Conservation (phyloP, 2,329 filamentous ascomycete genomes). For the Talaromyces sp. region DNA sequence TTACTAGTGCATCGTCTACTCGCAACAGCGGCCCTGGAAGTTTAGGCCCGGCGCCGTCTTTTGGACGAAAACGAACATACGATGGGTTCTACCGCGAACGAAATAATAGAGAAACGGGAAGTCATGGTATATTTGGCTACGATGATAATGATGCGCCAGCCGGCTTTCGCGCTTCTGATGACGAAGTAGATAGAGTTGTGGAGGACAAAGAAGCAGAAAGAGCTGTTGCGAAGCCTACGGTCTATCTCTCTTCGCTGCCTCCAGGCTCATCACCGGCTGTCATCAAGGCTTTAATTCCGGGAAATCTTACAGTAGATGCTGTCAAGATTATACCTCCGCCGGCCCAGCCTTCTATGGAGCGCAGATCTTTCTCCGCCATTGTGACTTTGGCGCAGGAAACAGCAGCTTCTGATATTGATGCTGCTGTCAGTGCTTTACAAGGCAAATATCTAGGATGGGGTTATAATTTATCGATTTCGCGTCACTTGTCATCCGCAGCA, state of each 20-base stretch:
- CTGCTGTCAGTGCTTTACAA: constrained; percentile 71
- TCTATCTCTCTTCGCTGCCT: constrained; percentile 54
- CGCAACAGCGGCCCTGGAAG: constrained; percentile 50
- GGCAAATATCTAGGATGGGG: constrained; percentile 83
- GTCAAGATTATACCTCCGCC: constrained; percentile 66
- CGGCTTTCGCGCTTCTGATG: constrained; percentile 43
- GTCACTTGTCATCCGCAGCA: constrained; percentile 75
- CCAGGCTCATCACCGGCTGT: constrained; percentile 50
- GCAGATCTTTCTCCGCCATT: constrained; percentile 72
- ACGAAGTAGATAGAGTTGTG: constrained; percentile 42
- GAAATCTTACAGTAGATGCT: constrained; percentile 64
- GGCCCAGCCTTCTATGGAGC: constrained; percentile 51
- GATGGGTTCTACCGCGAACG: constrained; percentile 39
- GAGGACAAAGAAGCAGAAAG: constrained; percentile 45
- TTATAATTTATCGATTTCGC: constrained; percentile 73
- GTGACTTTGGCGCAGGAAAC: constrained; percentile 78
- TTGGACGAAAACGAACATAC: constrained; percentile 44
- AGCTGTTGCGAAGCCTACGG: constrained; percentile 52
- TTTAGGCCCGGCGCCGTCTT: constrained; percentile 42
- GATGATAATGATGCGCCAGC: constrained; percentile 39
- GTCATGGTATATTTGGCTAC: constrained; percentile 40
- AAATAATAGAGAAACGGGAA: constrained; percentile 23
- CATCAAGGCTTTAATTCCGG: constrained; percentile 48
- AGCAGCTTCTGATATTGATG: constrained; percentile 77
- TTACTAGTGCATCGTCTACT: constrained; percentile 39